Base-by-base conservation (phyloP, 2,329 filamentous ascomycete genomes). In the Juglanconis juglandina region DNA sequence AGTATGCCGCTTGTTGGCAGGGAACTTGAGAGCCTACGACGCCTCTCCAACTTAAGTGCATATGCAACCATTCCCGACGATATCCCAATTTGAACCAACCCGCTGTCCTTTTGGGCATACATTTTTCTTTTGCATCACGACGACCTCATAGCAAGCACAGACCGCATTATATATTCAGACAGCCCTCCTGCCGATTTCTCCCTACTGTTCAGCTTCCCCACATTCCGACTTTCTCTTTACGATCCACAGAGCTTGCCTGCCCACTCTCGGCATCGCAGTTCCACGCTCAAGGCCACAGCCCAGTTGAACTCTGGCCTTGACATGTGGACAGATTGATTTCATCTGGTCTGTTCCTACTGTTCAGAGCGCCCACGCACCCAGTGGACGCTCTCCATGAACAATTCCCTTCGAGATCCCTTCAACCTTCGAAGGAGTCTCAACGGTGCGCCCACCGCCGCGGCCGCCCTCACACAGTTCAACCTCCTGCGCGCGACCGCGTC, bases 401-500 rank as follows among this genome's bases (percentile, higher is more conserved):
- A 62, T 37, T 64, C 54, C 62, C 53, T 62, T 64, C 61, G 59
- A 65, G 65, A 59, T 52, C 55, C 59, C 42, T 63, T 65, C 63
- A 62, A 64, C 55, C 64, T 66, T 51, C 69, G 68, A 66, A 76
- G 75, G 75, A 75, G 76, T 68, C 68, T 74, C 68, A 72, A 75
- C 64, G 66, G 75, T 61, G 72, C 71, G 62, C 72, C 72, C 62
- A 68, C 66, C 63, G 62, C 71, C 34, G 68, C 72, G 47, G 66
- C 56, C 39, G 62, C 59, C 24, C 62, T 63, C 54, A 57, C 62
- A 46, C 61, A 63, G 51, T 42, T 77, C 67, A 78, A 77, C 67
- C 77, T 81, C 66, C 76, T 85, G 64, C 78, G 77, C 72, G 72
- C 74, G 33, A 78, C 80, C 55, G 79, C 80, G 60, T 75, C 77